These are phyloP conservation scores for Eimeria necatrix DNA, from an alignment of 169 alveolate genomes.

Conservation along the genomic window DNA sequence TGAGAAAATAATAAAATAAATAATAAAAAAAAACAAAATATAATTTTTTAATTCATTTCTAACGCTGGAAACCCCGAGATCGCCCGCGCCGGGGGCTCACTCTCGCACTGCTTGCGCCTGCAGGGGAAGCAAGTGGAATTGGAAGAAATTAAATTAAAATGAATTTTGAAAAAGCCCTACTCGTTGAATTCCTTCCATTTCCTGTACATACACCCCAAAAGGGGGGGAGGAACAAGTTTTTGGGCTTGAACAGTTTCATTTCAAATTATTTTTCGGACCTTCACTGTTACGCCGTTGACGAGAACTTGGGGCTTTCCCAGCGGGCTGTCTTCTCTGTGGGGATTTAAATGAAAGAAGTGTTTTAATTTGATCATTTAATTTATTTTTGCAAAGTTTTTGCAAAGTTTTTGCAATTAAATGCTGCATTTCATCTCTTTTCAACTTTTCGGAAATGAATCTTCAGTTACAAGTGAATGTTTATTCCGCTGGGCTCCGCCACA, in stretches of 20 bases:
- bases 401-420: too few species aligned
- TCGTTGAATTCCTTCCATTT: constrained; percentile 72
- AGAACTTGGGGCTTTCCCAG: constrained; percentile 68
- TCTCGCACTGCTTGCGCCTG: constrained; percentile 70
- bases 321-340: constrained; percentile 64
- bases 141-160: not conserved
- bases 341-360: not conserved
- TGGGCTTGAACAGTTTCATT: too few species aligned
- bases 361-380: not conserved
- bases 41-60: not conserved
- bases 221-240: not conserved
- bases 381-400: too few species aligned
- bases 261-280: not conserved
- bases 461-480: constrained; percentile 68
- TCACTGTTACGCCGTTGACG: constrained; percentile 65
- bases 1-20: not conserved
- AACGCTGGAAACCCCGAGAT: not conserved
- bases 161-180: not conserved
- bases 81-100: not conserved
- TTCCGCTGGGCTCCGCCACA: constrained; percentile 69
- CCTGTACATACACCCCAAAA: not conserved
- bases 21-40: not conserved
- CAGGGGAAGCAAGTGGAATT: not conserved
- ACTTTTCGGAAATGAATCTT: not conserved
- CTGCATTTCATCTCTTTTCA: not conserved